These are phyloP conservation scores for Neophaeococcomyces aloes DNA, from an alignment of 2,329 filamentous ascomycete species.

Conservation along the genomic window DNA sequence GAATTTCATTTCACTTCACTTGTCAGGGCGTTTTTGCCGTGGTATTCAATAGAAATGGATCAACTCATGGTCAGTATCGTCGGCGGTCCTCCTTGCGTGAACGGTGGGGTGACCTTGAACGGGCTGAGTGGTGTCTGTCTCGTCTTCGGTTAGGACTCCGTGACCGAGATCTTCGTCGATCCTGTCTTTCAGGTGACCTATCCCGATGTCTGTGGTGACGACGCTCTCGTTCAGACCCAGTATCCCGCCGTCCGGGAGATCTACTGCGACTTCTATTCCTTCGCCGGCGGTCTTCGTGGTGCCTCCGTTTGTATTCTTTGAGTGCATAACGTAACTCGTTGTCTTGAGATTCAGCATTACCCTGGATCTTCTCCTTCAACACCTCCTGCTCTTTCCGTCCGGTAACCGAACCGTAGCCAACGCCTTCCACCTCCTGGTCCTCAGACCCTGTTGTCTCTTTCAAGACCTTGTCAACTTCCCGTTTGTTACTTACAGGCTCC, in stretches of 20 bases:
- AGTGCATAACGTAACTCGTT: conserved; percentile 21
- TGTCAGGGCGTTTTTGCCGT: background rate
- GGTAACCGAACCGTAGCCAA: conserved; percentile 29
- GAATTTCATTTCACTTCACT: background rate
- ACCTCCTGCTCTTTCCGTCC: conserved; percentile 23
- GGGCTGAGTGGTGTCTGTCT: conserved; percentile 9
- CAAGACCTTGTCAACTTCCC: conserved; percentile 45
- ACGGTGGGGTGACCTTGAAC: background rate
- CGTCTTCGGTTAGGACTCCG: conserved; percentile 5
- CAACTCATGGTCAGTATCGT: background rate
- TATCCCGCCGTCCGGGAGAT: conserved; percentile 24
- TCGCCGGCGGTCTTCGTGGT: conserved; percentile 23
- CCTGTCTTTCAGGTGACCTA: conserved; percentile 10
- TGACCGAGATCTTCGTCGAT: conserved; percentile 10
- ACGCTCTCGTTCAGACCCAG: conserved; percentile 24
- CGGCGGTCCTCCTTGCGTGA: background rate
- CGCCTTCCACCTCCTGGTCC: conserved; percentile 23
- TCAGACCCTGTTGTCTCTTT: conserved; percentile 30
- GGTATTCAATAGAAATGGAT: background rate
- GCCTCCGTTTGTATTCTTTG: conserved; percentile 27
- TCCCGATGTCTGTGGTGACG: conserved; percentile 26
- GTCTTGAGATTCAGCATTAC: conserved; percentile 19
- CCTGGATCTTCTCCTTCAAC: conserved; percentile 23
- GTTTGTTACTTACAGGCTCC: conserved; percentile 49
- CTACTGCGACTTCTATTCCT: conserved; percentile 20